Evolutionary conservation across 441 rosid species (phyloP).

Genomic region (Theobroma grandiflorum): DNA sequence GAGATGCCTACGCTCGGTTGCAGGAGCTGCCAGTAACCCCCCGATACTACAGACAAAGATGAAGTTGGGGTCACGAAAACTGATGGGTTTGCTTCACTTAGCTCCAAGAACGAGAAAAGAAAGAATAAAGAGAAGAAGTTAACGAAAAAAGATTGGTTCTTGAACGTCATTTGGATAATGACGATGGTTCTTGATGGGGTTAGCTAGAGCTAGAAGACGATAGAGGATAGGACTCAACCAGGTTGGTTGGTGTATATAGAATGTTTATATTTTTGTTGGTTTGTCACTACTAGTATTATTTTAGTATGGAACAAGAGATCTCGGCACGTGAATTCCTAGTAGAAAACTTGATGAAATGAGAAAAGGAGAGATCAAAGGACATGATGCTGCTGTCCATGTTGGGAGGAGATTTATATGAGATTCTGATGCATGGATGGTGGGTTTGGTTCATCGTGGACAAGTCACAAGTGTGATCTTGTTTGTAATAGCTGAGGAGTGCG

Average conservation of each 20-base stretch:
- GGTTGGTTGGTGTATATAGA: neutral
- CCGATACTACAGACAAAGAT: neutral
- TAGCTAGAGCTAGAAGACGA: neutral
- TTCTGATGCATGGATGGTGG: neutral
- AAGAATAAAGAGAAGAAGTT: neutral
- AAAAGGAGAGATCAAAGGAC: neutral
- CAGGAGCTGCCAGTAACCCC: constrained; percentile 41
- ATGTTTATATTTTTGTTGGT: neutral
- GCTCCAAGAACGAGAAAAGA: constrained; percentile 2
- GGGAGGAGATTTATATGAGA: neutral
- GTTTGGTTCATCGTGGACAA: neutral
- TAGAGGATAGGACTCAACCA: neutral
- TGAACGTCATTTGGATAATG: constrained; percentile 15
- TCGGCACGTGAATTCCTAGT: neutral
- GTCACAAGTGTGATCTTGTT: neutral
- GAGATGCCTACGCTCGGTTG: constrained; percentile 43
- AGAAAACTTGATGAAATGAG: neutral
- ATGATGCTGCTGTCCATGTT: neutral
- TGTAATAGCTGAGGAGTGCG: constrained; percentile 3
- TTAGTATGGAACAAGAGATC: neutral
- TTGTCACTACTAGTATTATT: neutral
- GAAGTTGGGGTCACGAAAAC: neutral
- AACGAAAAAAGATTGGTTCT: constrained; percentile 1
- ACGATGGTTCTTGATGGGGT: neutral
- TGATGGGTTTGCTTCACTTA: neutral